Conservation (phyloP, 1,284 basidiomycete species). For the Grifola frondosa region DNA sequence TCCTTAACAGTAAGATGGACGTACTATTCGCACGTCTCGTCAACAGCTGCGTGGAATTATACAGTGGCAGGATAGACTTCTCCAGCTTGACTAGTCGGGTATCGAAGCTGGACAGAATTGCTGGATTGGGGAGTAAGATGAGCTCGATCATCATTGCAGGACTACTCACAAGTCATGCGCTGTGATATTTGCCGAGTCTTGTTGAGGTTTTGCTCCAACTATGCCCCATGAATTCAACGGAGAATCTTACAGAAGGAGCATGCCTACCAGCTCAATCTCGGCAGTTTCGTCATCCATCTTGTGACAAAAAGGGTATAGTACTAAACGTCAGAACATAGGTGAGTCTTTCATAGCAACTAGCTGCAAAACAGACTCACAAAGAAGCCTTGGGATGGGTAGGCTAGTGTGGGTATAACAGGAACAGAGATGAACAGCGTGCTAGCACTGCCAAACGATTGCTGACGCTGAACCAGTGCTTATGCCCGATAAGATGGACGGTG, state of each 20-base stretch:
- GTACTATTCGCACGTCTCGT: slow-evolving; percentile 67
- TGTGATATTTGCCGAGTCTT: slow-evolving; percentile 81
- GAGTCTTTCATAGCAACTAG: too few relatives aligned
- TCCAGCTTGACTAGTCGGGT: slow-evolving; percentile 74
- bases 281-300: slow-evolving; percentile 75
- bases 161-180: slow-evolving; percentile 71
- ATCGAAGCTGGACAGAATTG: slow-evolving; percentile 77
- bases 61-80: slow-evolving; percentile 76
- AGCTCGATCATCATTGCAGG: background rate
- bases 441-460: too few relatives aligned
- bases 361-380: too few relatives aligned
- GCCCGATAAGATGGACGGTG: too few relatives aligned
- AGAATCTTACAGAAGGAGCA: too few relatives aligned
- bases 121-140: slow-evolving; percentile 36
- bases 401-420: too few relatives aligned
- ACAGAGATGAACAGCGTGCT: too few relatives aligned
- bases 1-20: slow-evolving; percentile 26
- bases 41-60: slow-evolving; percentile 71
- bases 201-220: slow-evolving; percentile 84
- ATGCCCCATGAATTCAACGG: background rate
- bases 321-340: too few relatives aligned
- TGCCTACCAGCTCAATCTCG: slow-evolving; percentile 68
- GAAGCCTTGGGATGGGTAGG: too few relatives aligned
- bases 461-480: too few relatives aligned
- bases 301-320: too few relatives aligned